A percentile compares a stretch with the other conserved stretches of the same genome.
Conservation (phyloP, 306 rosid species). For the Dryas drummondii region DNA sequence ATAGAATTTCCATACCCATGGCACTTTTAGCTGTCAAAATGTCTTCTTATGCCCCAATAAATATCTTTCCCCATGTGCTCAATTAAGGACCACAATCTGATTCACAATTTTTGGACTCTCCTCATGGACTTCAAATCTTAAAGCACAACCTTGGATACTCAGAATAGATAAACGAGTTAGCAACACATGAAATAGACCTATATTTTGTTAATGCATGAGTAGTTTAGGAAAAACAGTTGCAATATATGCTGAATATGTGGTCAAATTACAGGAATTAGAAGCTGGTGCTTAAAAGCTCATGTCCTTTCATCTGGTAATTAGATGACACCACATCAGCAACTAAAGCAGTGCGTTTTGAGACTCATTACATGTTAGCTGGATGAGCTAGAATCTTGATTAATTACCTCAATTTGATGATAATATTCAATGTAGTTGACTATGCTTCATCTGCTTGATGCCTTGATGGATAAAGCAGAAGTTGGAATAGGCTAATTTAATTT, state of each 20-base stretch:
- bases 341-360: too few species aligned
- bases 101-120: not conserved
- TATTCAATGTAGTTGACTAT: too few species aligned
- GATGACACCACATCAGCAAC: too few species aligned
- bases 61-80: slow-evolving; percentile 11
- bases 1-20: slow-evolving; percentile 7
- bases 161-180: not conserved
- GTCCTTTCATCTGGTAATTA: too few species aligned
- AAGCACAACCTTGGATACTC: not conserved
- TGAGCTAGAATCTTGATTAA: too few species aligned
- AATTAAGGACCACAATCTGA: slow-evolving; percentile 16
- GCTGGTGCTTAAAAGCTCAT: too few species aligned
- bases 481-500: too few species aligned
- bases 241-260: not conserved
- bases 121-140: not conserved
- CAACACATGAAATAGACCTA: not conserved
- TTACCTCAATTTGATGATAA: too few species aligned
- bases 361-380: too few species aligned
- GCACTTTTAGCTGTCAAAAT: slow-evolving; percentile 24
- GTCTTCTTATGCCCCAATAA: slow-evolving; percentile 19
- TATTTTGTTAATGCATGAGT: not conserved
- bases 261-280: too few species aligned
- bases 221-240: not conserved
- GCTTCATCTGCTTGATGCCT: too few species aligned
- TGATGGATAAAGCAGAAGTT: too few species aligned